These are phyloP conservation scores for Podaxis sp. DNA, from an alignment of 768 basidiomycete genomes.

Conservation along the genomic window DNA sequence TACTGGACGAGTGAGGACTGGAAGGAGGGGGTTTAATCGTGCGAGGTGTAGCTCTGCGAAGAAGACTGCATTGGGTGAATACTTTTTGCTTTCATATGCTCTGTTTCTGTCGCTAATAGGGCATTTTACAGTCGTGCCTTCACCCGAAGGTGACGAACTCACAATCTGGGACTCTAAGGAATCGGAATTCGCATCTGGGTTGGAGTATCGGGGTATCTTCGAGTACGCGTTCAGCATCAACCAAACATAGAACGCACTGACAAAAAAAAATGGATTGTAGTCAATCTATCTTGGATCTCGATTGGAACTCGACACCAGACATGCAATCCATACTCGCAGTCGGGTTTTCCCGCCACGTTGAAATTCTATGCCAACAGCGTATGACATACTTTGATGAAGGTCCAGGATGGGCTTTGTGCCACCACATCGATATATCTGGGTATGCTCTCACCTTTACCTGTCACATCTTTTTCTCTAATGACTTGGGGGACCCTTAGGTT, in stretches of 20 bases:
- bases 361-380: slow-evolving; percentile 89
- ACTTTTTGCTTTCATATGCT: slow-evolving; percentile 10
- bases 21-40: slow-evolving; percentile 55
- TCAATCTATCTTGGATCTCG: slow-evolving; percentile 75
- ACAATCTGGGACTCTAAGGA: slow-evolving; percentile 97
- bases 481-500: slow-evolving; percentile 40
- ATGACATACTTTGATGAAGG: slow-evolving; percentile 87
- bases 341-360: slow-evolving; percentile 73
- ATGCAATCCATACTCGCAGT: slow-evolving; percentile 88
- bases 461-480: slow-evolving; percentile 3
- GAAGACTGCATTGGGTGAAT: slow-evolving; percentile 82
- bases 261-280: slow-evolving; percentile 17
- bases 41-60: slow-evolving; percentile 88
- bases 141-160: slow-evolving; percentile 64
- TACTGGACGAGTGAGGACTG: slow-evolving; percentile 73
- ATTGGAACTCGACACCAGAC: slow-evolving; percentile 92
- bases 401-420: slow-evolving; percentile 74
- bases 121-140: slow-evolving; percentile 49
- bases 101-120: background rate
- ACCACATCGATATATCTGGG: slow-evolving; percentile 66
- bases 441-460: slow-evolving; percentile 26
- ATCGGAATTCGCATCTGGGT: slow-evolving; percentile 87
- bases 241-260: background rate
- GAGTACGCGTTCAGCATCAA: slow-evolving; percentile 35
- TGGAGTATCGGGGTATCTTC: slow-evolving; percentile 68